Percentiles rank a stretch among this genome's conserved stretches.
These are phyloP conservation scores for Hydnum rufescens DNA, from an alignment of 768 basidiomycete species.

Conservation along the genomic window DNA sequence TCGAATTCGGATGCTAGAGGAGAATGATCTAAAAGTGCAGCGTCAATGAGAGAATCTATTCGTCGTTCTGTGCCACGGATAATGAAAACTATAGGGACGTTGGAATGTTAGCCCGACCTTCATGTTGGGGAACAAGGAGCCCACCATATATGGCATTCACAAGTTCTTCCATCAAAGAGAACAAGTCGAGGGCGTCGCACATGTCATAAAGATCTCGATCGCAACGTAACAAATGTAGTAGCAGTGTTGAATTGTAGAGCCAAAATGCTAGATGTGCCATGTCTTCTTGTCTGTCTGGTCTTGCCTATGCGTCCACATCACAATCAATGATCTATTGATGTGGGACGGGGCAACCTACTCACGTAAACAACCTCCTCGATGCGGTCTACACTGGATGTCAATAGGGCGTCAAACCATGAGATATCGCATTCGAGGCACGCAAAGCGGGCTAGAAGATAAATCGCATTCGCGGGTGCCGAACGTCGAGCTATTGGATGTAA, in stretches of 20 bases:
- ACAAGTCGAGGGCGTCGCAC: slow-evolving; percentile 68
- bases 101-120: too few relatives aligned
- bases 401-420: slow-evolving; percentile 80
- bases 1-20: slow-evolving; percentile 62
- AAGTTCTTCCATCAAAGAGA: slow-evolving; percentile 76
- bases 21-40: slow-evolving; percentile 62
- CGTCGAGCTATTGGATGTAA: slow-evolving; percentile 31
- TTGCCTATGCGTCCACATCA: slow-evolving; percentile 16
- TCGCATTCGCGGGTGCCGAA: slow-evolving; percentile 71
- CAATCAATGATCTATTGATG: slow-evolving; percentile 4
- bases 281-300: slow-evolving; percentile 56
- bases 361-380: slow-evolving; percentile 90
- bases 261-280: slow-evolving; percentile 78
- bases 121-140: neutral
- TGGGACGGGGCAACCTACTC: slow-evolving; percentile 19
- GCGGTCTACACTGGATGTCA: slow-evolving; percentile 75
- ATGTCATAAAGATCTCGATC: slow-evolving; percentile 58
- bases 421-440: slow-evolving; percentile 83
- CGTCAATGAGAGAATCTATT: slow-evolving; percentile 73
- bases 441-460: slow-evolving; percentile 83
- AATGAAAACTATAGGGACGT: slow-evolving; percentile 69
- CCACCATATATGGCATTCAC: slow-evolving; percentile 87
- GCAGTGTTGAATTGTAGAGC: slow-evolving; percentile 78
- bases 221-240: slow-evolving; percentile 81
- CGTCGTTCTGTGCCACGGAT: slow-evolving; percentile 79